phyloP scores from a whole-genome alignment of 192 early-diverging fungal genomes.

The Allomyces macrogynus region DNA sequence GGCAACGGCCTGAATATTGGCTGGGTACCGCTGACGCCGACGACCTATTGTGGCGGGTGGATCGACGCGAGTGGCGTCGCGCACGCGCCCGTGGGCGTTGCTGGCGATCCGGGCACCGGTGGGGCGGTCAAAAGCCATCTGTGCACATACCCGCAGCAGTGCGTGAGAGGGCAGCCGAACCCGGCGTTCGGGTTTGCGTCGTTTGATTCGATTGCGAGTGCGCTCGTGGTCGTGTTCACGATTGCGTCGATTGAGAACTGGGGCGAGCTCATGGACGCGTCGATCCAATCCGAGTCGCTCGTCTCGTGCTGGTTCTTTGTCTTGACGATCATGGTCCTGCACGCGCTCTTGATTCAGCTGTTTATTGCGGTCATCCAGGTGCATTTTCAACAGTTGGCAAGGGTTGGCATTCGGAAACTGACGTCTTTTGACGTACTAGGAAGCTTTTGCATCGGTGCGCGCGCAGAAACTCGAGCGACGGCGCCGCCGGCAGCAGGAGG shows the following conservation, averaged over 20 bases:
- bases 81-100: no score
- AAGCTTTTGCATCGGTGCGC: slow-evolving; percentile 44
- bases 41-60: slow-evolving; percentile 18
- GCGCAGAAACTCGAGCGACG: slow-evolving; percentile 13
- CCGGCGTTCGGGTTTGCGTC: slow-evolving; percentile 15
- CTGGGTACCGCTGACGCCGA: not conserved
- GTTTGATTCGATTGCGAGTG: slow-evolving; percentile 29
- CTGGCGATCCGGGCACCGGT: no score
- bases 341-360: slow-evolving; percentile 39
- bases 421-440: not conserved
- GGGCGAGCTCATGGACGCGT: slow-evolving; percentile 22
- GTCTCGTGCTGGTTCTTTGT: slow-evolving; percentile 31
- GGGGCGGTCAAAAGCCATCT: slow-evolving; percentile 19
- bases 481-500: no score
- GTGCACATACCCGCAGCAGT: slow-evolving; percentile 20
- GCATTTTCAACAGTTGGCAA: no score
- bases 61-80: no score
- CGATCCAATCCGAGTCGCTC: slow-evolving; percentile 33
- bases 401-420: no score
- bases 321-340: slow-evolving; percentile 31
- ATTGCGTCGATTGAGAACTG: slow-evolving; percentile 21
- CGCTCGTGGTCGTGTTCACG: slow-evolving; percentile 32
- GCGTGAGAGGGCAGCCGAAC: slow-evolving; percentile 12
- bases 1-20: no score
- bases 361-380: slow-evolving; percentile 33